phyloP scores from a whole-genome alignment of 2,329 filamentous ascomycete species.

The Arthrobotrys megalospora region DNA sequence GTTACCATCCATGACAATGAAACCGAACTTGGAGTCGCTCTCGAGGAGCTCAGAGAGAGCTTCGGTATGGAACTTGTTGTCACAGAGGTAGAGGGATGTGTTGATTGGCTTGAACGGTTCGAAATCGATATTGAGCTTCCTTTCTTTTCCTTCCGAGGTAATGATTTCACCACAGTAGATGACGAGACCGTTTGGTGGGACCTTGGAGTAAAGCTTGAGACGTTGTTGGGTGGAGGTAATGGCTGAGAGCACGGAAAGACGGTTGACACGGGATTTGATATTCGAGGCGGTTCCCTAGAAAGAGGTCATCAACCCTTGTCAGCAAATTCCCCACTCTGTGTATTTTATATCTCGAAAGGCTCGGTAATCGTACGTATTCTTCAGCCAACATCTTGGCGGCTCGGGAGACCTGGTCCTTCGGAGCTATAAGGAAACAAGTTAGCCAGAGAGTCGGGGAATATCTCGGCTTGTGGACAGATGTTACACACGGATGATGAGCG shows the following conservation, averaged over 20 bases:
- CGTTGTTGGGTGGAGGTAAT: constrained; percentile 99
- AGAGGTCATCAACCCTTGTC: constrained; percentile 61
- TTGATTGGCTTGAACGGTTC: constrained; percentile 99
- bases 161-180: constrained; percentile 99
- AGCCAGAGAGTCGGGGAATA: constrained; percentile 62
- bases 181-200: constrained; percentile 95
- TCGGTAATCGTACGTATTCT: constrained; percentile 83
- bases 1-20: constrained; percentile 99
- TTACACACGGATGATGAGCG: constrained; percentile 91
- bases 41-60: constrained; percentile 96
- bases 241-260: constrained; percentile 95
- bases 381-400: constrained; percentile 99
- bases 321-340: constrained; percentile 62
- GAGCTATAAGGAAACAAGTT: constrained; percentile 73
- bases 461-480: constrained; percentile 59
- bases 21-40: constrained; percentile 98
- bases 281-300: constrained; percentile 93
- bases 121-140: constrained; percentile 99
- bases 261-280: constrained; percentile 99
- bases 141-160: constrained; percentile 97
- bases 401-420: constrained; percentile 97
- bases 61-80: constrained; percentile 99
- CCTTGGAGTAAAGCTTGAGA: constrained; percentile 98
- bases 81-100: constrained; percentile 97
- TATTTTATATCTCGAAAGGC: not conserved